phyloP scores from a whole-genome alignment of 2,329 filamentous ascomycete genomes.

The Trichophyton equinum region DNA sequence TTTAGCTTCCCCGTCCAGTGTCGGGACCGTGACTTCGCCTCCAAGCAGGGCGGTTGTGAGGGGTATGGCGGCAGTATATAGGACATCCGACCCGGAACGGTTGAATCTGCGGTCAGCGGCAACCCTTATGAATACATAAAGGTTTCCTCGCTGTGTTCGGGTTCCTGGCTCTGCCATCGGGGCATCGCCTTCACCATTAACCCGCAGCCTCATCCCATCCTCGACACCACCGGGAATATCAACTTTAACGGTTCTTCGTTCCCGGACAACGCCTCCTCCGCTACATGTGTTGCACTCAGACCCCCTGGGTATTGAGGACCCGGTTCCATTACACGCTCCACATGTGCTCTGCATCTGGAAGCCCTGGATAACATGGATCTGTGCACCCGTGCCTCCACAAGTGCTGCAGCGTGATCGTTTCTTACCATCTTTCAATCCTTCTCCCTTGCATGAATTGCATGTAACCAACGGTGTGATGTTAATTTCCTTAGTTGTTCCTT shows the following conservation, averaged over 20 bases:
- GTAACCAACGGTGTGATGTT: conserved; percentile 66
- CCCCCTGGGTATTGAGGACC: conserved; percentile 61
- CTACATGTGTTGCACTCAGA: conserved; percentile 68
- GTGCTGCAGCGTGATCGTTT: conserved; percentile 60
- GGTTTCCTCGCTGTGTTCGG: conserved; percentile 64
- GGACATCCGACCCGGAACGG: conserved; percentile 73
- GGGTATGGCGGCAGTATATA: conserved; percentile 84
- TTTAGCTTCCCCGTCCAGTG: conserved; percentile 77
- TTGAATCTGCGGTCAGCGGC: conserved; percentile 83
- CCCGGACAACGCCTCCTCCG: conserved; percentile 72
- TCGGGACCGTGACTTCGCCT: conserved; percentile 79
- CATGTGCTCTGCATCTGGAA: conserved; percentile 96
- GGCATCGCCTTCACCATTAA: conserved; percentile 78
- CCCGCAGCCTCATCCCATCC: conserved; percentile 82
- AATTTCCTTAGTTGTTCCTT: conserved; percentile 80
- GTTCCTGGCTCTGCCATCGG: conserved; percentile 53
- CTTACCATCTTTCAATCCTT: conserved; percentile 69
- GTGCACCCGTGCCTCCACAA: conserved; percentile 76
- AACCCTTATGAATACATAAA: conserved; percentile 83
- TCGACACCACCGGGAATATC: conserved; percentile 94
- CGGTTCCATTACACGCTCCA: conserved; percentile 64
- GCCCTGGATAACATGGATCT: conserved; percentile 78
- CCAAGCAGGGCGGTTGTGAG: conserved; percentile 87
- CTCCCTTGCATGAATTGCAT: conserved; percentile 73
- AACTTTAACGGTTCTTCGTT: conserved; percentile 69